These are phyloP conservation scores for Ulmus americana DNA, from an alignment of 331 rosid genomes.

Conservation along the genomic window DNA sequence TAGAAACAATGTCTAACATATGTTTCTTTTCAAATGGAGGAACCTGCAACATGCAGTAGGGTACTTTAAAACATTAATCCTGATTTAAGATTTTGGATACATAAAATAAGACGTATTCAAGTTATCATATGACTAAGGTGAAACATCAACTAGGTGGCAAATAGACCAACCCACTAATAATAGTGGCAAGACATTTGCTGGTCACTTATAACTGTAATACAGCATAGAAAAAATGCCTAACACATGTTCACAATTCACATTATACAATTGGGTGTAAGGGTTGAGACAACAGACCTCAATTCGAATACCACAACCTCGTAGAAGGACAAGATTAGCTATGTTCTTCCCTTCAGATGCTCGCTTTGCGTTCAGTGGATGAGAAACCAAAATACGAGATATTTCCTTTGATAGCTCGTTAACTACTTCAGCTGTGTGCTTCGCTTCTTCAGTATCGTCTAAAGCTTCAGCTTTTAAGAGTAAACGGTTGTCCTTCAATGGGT, in stretches of 20 bases:
- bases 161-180: neutral
- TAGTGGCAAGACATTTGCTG: neutral
- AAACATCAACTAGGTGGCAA: neutral
- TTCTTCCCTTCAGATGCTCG: constrained; percentile 81
- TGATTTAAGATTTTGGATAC: neutral
- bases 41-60: constrained; percentile 45
- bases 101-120: neutral
- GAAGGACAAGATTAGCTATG: constrained; percentile 74
- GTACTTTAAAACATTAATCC: neutral
- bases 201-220: neutral
- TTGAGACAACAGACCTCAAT: constrained; percentile 62
- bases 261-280: neutral
- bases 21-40: constrained; percentile 38
- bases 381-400: constrained; percentile 69
- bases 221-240: neutral
- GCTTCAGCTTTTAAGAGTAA: constrained; percentile 84
- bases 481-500: constrained; percentile 88
- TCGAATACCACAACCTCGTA: constrained; percentile 91
- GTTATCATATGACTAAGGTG: too few relatives aligned
- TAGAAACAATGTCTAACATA: neutral
- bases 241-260: neutral
- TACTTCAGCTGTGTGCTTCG: constrained; percentile 73
- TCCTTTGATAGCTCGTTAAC: constrained; percentile 85
- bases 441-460: constrained; percentile 72
- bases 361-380: constrained; percentile 78